Evolutionary conservation across 306 rosid genomes (phyloP).

Genomic region (Astragalus glycyphyllos): DNA sequence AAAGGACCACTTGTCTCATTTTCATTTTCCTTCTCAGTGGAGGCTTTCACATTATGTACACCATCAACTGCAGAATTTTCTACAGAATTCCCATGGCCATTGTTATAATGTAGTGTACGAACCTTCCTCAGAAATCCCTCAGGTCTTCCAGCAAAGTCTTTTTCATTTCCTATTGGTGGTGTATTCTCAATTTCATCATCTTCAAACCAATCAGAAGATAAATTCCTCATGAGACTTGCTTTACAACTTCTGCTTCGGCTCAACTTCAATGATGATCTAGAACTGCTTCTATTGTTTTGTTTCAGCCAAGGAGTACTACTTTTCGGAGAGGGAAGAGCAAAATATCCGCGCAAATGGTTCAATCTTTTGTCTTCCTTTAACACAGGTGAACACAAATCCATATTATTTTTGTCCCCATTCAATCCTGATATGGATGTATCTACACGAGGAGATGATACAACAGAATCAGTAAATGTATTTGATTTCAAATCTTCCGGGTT

Average conservation of each 20-base stretch:
- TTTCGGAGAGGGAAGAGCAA: slow-evolving; percentile 55
- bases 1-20: slow-evolving; percentile 36
- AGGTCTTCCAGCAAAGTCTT: slow-evolving; percentile 68
- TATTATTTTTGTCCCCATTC: slow-evolving; percentile 45
- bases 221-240: slow-evolving; percentile 62
- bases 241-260: slow-evolving; percentile 82
- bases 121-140: slow-evolving; percentile 55
- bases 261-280: slow-evolving; percentile 47
- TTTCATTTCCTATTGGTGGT: slow-evolving; percentile 66
- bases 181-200: slow-evolving; percentile 63
- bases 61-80: slow-evolving; percentile 44
- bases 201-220: slow-evolving; percentile 60
- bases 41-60: slow-evolving; percentile 45
- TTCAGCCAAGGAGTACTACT: slow-evolving; percentile 52
- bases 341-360: slow-evolving; percentile 47
- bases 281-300: slow-evolving; percentile 42
- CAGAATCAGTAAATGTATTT: slow-evolving; percentile 53
- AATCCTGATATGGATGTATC: slow-evolving; percentile 52
- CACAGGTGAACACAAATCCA: slow-evolving; percentile 48
- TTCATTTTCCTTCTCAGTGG: slow-evolving; percentile 49
- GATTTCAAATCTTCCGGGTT: slow-evolving; percentile 53
- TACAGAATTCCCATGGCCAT: slow-evolving; percentile 51
- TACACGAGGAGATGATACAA: slow-evolving; percentile 58
- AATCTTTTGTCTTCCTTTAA: slow-evolving; percentile 47
- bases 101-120: slow-evolving; percentile 52